phyloP scores from a whole-genome alignment of 2,329 filamentous ascomycete genomes.

The Hymenoscyphus scutula region DNA sequence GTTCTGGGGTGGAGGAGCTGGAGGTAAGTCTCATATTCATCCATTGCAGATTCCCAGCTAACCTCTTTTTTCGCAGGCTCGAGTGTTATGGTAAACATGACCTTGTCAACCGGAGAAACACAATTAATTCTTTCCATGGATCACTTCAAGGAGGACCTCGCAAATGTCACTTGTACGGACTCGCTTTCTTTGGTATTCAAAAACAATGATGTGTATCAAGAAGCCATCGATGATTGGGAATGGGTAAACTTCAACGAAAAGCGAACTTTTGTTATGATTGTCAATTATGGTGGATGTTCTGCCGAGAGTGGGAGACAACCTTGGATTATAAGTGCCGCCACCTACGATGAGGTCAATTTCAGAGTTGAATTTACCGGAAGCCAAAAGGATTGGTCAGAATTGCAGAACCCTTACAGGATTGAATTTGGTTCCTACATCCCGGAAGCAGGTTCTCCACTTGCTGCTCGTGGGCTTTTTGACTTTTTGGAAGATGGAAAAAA shows the following conservation, averaged over 20 bases:
- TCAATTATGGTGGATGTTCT: slow-evolving; percentile 13
- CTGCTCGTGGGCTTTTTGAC: no score
- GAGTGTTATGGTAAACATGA: slow-evolving; percentile 14
- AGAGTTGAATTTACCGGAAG: slow-evolving; percentile 13
- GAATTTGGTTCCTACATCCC: no score
- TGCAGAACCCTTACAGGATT: background rate
- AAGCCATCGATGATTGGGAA: slow-evolving; percentile 12
- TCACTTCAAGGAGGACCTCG: slow-evolving; percentile 10
- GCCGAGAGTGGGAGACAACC: slow-evolving; percentile 9
- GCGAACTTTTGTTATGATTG: slow-evolving; percentile 15
- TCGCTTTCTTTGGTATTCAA: slow-evolving; percentile 11
- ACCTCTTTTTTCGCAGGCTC: background rate
- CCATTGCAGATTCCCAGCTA: no score
- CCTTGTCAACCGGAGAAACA: slow-evolving; percentile 11
- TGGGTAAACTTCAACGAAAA: slow-evolving; percentile 14
- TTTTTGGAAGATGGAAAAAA: no score
- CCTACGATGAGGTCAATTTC: slow-evolving; percentile 7
- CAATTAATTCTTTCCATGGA: slow-evolving; percentile 17
- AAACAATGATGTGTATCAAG: slow-evolving; percentile 4
- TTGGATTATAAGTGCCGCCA: slow-evolving; percentile 10
- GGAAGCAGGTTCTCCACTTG: no score
- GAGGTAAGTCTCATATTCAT: background rate
- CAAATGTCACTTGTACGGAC: slow-evolving; percentile 9
- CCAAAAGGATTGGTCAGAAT: slow-evolving; percentile 8
- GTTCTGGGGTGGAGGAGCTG: slow-evolving; percentile 4